Evolutionary conservation across 108 stramenopile species (phyloP), one percentile per base, ranked within the genome.

Genomic region (Tribonema minus): DNA sequence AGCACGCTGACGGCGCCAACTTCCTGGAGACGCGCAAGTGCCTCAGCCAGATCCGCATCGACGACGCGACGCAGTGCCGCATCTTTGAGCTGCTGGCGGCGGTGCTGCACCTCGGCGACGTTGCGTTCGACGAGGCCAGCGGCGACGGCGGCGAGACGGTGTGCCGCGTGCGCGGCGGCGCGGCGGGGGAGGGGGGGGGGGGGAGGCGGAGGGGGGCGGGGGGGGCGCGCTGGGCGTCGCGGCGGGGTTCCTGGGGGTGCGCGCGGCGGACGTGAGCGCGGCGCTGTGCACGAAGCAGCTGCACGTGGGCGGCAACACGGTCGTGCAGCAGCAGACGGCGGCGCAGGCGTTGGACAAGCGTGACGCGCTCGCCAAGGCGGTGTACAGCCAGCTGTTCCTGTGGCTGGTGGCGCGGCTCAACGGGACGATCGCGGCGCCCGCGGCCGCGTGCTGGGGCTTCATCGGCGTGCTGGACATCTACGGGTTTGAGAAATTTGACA

Each of bases 381-480:
- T 84, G 29, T 87, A 87, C 66, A 66, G 83, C 33, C 54, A 72
- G 23, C 74, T 87, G 2, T 87, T 87, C 37, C 59, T 78, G 15
- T 82, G 81, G 86, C 67, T 87, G 31, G 85, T 87, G 29, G 58
- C 35, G 15, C 62, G 54, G 61, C 31, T 87, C 34, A 87, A 87
- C 39, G n/a, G 31, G 58, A 77, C 82, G 4, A 67, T 84, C 29
- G 82, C 78, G 27, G 70, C 77, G 7, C 66, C 62, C 15, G 37
- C 64, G 9, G 67, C 72, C 34, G 68, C 33, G 40, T 3, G 29
- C 64, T 76, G 68, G 58, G 70, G 80, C 29, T 86, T 76, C 75
- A 98, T 96, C 82, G 95, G 95, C 20, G 92, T 95, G 36, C 86
- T 96, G 67, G 96, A 96, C 88, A 96, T 96, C 64, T 96, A 94